A percentile compares a stretch with the other conserved stretches of the same genome.
Evolutionary conservation across 192 early-diverging fungal genomes (phyloP).

Genomic region (Coemansia sp.): DNA sequence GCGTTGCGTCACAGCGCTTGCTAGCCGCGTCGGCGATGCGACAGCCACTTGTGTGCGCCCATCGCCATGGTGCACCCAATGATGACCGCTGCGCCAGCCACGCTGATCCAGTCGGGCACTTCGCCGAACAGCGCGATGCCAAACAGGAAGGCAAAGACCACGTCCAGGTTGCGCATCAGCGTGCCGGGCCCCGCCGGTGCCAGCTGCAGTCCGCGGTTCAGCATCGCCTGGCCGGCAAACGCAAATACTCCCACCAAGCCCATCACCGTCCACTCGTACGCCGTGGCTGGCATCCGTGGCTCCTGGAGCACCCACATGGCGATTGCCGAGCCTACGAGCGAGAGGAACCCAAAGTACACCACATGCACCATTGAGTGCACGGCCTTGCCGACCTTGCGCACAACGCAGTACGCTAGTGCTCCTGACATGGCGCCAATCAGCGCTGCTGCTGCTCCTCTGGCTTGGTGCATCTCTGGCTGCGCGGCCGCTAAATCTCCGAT

Average conservation of each 20-base stretch:
- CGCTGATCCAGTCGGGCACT: constrained; percentile 52
- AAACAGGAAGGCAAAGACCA: constrained; percentile 76
- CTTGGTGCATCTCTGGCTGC: constrained; percentile 1
- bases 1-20: no score
- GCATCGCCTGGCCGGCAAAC: constrained; percentile 67
- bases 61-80: constrained; percentile 59
- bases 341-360: constrained; percentile 68
- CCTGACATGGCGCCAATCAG: constrained; percentile 59
- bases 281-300: constrained; percentile 27
- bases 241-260: constrained; percentile 55
- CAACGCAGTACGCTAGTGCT: constrained; percentile 64
- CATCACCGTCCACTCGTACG: constrained; percentile 52
- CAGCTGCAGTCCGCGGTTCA: constrained; percentile 74
- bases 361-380: constrained; percentile 78
- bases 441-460: constrained; percentile 50
- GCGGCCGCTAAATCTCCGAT: no score
- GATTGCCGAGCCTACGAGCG: constrained; percentile 49
- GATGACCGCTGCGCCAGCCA: constrained; percentile 63
- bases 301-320: constrained; percentile 33
- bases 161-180: constrained; percentile 78
- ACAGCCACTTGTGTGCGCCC: constrained; percentile 59
- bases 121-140: constrained; percentile 68
- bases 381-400: constrained; percentile 66
- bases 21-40: background rate
- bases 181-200: constrained; percentile 68